Evolutionary conservation across 345 rosid species (phyloP).

Genomic region (Rubroshorea leprosula): DNA sequence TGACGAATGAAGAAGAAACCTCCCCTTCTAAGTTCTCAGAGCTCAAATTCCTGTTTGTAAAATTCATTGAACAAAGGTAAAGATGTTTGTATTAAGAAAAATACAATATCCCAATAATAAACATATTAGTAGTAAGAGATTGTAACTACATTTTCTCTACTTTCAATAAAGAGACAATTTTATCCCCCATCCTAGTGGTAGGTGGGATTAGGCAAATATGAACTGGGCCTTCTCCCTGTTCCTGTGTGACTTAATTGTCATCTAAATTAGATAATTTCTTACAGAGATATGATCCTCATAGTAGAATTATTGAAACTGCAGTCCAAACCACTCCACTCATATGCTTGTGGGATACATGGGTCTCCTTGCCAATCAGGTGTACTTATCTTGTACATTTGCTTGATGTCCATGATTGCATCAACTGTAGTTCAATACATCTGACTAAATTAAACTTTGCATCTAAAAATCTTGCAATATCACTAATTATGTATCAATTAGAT

Average conservation of each 20-base stretch:
- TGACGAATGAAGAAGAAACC: slow-evolving; percentile 12
- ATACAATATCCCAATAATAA: too few species aligned
- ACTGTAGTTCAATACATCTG: too few species aligned
- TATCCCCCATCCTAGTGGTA: too few species aligned
- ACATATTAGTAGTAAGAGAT: too few species aligned
- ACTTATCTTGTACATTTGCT: slow-evolving; percentile 9
- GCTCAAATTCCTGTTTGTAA: slow-evolving; percentile 24
- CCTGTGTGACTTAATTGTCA: too few species aligned
- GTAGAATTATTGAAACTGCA: slow-evolving; percentile 11
- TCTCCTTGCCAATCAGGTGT: slow-evolving; percentile 30
- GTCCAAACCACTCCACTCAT: slow-evolving; percentile 21
- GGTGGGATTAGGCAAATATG: too few species aligned
- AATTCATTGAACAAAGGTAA: background rate
- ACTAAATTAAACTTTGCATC: too few species aligned
- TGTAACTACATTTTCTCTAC: too few species aligned
- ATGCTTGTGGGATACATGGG: slow-evolving; percentile 20
- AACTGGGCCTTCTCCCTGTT: too few species aligned
- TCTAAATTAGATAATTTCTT: slow-evolving; percentile 7
- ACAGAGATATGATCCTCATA: slow-evolving; percentile 35
- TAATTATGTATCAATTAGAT: too few species aligned
- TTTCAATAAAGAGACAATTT: background rate
- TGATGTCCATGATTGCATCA: slow-evolving; percentile 15
- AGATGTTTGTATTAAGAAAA: background rate
- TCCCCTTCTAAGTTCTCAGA: slow-evolving; percentile 27
- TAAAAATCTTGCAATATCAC: too few species aligned